Base-by-base conservation (phyloP, 169 alveolate genomes). In the Plasmodium knowlesi region DNA sequence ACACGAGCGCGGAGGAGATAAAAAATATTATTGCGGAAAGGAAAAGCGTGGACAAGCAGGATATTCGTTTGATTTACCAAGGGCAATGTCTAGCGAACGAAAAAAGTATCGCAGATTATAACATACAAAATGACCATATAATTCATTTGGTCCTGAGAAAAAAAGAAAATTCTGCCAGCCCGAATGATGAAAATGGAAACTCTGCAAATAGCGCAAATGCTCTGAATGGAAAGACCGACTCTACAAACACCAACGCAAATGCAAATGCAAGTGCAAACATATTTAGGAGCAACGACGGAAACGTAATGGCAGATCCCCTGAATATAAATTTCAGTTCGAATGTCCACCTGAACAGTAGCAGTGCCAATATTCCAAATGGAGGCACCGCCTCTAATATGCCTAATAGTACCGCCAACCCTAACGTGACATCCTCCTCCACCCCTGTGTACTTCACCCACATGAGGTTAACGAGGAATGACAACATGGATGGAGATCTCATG, bases 361-460 rank as follows among this genome's bases (percentile, higher is more conserved):
- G 67, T 80, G 61, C 16, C 16, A 85, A 53, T 25, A 74, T 22
- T 28, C 70, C 86, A 8, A 85, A 54, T 85, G 70, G 67, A 34
- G 30, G 76, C 10, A 43, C 61, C 28, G 37, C 16, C 3, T 30
- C 57, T 5, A 28, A 22, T 5, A 54, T 30, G 19, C 78, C 46
- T 25, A 57, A 53, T 53, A 3, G 10, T 28, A 57, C 19, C 12
- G 39, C 57, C 39, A 41, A 34, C 54, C 39, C 84, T 12, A 79
- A 37, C 25, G 67, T 39, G 22, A 70, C 73, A 41, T 3, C 76
- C 32, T 67, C 76, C 2, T 22, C 76, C 76, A 46, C 85, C 3
- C 93, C 93, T 32, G 73, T 86, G 57, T 86, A 86, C 61, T 86
- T 86, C 67, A 86, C 93, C n/a, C 93, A 86, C 67, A 86, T 86